A percentile compares a stretch with the other conserved stretches of the same genome.
Evolutionary conservation across 2,329 filamentous ascomycete genomes (phyloP).

Genomic region (Ciborinia camelliae): DNA sequence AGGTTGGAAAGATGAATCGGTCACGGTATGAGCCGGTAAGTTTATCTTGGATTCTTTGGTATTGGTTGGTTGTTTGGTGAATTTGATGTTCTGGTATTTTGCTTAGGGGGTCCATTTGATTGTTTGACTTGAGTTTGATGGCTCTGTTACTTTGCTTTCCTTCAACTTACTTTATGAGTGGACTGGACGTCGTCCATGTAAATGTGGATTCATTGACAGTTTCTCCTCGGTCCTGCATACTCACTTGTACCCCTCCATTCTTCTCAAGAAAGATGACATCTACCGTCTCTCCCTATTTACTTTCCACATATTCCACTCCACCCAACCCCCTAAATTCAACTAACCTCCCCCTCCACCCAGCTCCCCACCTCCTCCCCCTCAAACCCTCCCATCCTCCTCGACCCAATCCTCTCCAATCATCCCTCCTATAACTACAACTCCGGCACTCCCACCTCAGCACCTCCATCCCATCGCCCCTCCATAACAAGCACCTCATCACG

Average conservation of each 20-base stretch:
- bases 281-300: not conserved
- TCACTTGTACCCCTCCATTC: not conserved
- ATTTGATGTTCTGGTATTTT: not conserved
- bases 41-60: not conserved
- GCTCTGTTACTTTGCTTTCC: not conserved
- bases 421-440: slow-evolving; percentile 31
- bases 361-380: slow-evolving; percentile 29
- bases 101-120: not conserved
- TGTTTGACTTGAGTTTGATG: not conserved
- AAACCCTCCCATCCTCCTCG: slow-evolving; percentile 27
- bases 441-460: slow-evolving; percentile 26
- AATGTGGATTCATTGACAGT: not conserved
- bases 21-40: slow-evolving; percentile 32
- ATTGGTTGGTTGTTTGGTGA: not conserved
- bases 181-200: not conserved
- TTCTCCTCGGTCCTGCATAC: not conserved
- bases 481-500: slow-evolving; percentile 1
- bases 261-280: not conserved
- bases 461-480: slow-evolving; percentile 18
- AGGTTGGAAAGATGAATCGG: slow-evolving; percentile 27
- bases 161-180: not conserved
- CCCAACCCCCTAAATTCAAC: not conserved
- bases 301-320: not conserved
- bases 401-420: slow-evolving; percentile 24
- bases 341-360: slow-evolving; percentile 19